Conservation (phyloP, 2,329 filamentous ascomycete genomes). For the Bipolaris gigantea region DNA sequence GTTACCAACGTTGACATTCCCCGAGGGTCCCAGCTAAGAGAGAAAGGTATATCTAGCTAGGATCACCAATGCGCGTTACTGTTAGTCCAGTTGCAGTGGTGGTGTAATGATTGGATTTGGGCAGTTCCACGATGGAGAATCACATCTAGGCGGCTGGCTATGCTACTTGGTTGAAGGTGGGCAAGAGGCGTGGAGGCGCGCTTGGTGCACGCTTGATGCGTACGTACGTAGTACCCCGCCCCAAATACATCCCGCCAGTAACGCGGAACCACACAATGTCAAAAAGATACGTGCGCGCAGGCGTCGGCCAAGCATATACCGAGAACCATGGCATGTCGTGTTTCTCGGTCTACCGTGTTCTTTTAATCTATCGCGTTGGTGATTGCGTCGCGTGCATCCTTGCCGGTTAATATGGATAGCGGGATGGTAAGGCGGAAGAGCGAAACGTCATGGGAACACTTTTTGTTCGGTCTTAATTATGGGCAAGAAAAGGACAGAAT, state of each 20-base stretch:
- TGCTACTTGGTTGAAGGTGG: too few species aligned
- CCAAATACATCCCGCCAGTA: not conserved
- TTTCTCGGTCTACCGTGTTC: constrained; percentile 16
- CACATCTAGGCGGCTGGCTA: too few species aligned
- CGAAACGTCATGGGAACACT: not conserved
- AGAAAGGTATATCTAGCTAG: too few species aligned
- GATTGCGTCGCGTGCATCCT: constrained; percentile 11
- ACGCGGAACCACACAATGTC: not conserved
- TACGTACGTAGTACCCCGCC: too few species aligned
- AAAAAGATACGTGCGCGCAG: not conserved
- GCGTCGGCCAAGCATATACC: not conserved
- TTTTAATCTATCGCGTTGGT: constrained; percentile 25
- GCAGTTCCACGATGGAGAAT: too few species aligned
- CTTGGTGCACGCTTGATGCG: too few species aligned
- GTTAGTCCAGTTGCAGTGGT: too few species aligned
- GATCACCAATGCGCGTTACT: too few species aligned
- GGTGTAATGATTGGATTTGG: too few species aligned
- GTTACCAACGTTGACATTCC: too few species aligned
- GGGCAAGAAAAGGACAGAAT: constrained; percentile 22
- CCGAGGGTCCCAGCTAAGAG: too few species aligned
- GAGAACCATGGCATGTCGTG: not conserved
- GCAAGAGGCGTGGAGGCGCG: too few species aligned
- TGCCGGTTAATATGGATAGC: constrained; percentile 23
- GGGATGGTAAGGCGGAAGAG: constrained; percentile 12
- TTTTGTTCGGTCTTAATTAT: not conserved